phyloP scores from a whole-genome alignment of 805 yeast species.

The Saturnispora sanitii region DNA sequence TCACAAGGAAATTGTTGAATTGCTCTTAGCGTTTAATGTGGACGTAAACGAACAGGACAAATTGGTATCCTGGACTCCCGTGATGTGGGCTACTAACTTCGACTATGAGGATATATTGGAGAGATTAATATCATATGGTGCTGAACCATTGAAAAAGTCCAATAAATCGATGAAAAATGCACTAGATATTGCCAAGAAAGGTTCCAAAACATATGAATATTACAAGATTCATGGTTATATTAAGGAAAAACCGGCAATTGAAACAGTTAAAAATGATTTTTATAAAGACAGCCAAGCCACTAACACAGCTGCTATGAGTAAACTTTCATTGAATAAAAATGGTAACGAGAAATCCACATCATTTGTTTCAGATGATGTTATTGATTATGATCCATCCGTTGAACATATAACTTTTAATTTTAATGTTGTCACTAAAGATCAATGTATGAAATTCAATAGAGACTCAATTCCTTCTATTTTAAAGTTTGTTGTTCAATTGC shows the following conservation, averaged over 20 bases:
- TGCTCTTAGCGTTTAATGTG: conserved; percentile 33
- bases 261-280: conserved; percentile 5
- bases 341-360: conserved; percentile 13
- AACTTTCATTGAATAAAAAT: neutral
- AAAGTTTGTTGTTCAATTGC: conserved; percentile 37
- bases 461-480: conserved; percentile 40
- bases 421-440: conserved; percentile 43
- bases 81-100: conserved; percentile 80
- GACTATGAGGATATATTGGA: conserved; percentile 46
- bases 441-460: conserved; percentile 54
- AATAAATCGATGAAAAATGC: conserved; percentile 38
- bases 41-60: conserved; percentile 45
- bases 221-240: conserved; percentile 43
- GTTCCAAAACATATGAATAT: conserved; percentile 46
- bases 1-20: conserved; percentile 38
- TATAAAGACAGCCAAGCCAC: conserved; percentile 4
- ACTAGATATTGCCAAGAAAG: conserved; percentile 46
- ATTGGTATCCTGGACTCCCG: conserved; percentile 49
- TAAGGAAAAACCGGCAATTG: conserved; percentile 13
- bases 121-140: conserved; percentile 50
- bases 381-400: conserved; percentile 27
- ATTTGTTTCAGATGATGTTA: conserved; percentile 26
- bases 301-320: conserved; percentile 14
- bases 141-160: conserved; percentile 41
- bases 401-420: conserved; percentile 41